A percentile compares a stretch with the other conserved stretches of the same genome.
phyloP scores from a whole-genome alignment of 768 basidiomycete species.

The Mycena polygramma region DNA sequence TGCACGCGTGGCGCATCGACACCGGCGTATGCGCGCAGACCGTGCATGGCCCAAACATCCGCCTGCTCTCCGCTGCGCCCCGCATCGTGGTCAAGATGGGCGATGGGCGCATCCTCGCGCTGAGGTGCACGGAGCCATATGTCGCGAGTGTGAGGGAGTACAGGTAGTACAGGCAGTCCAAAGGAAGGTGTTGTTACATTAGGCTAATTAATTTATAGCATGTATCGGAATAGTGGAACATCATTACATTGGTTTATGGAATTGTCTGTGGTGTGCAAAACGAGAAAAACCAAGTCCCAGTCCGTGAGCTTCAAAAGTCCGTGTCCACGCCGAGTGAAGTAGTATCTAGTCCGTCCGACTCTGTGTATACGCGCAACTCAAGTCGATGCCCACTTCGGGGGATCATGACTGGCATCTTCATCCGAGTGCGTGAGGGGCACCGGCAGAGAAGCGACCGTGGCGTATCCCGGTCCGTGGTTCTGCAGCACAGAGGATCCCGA shows the following conservation, averaged over 20 bases:
- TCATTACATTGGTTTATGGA: background rate
- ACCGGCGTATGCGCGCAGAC: slow-evolving; percentile 28
- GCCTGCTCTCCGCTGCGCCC: slow-evolving; percentile 23
- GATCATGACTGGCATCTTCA: too few species aligned
- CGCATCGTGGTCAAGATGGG: slow-evolving; percentile 32
- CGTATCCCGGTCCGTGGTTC: too few species aligned
- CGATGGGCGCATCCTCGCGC: slow-evolving; percentile 30
- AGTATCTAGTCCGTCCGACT: too few species aligned
- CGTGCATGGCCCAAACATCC: slow-evolving; percentile 24
- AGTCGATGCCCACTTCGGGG: too few species aligned
- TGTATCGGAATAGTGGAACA: background rate
- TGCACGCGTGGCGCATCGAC: slow-evolving; percentile 34
- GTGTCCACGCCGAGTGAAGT: too few species aligned
- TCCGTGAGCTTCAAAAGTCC: too few species aligned
- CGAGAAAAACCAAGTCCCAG: too few species aligned
- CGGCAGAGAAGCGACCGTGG: too few species aligned
- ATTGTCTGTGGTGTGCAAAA: too few species aligned
- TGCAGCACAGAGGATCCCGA: too few species aligned
- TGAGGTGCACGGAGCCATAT: slow-evolving; percentile 20
- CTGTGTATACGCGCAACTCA: too few species aligned
- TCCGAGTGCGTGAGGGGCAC: too few species aligned
- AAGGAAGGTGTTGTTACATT: background rate
- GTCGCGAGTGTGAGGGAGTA: slow-evolving; percentile 6
- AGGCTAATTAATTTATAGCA: background rate
- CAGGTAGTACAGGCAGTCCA: background rate